A percentile compares a stretch with the other conserved stretches of the same genome.
These are phyloP conservation scores for Grammothele lineata DNA, from an alignment of 768 basidiomycete genomes.

Conservation along the genomic window DNA sequence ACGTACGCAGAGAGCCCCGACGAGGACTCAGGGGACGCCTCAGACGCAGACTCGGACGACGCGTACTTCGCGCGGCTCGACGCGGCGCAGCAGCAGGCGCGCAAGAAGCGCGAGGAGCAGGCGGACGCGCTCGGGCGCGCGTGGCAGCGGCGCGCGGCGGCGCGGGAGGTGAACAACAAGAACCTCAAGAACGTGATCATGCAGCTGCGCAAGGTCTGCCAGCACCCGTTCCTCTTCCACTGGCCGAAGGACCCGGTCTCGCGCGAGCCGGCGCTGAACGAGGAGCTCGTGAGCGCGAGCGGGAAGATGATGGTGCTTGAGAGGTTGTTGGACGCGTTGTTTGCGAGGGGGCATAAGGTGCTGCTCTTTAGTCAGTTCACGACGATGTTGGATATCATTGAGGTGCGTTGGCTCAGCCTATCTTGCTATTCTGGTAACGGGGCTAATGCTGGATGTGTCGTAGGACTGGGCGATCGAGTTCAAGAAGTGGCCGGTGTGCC, in stretches of 20 bases:
- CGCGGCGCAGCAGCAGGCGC: slow-evolving; percentile 37
- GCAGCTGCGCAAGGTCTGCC: slow-evolving; percentile 96
- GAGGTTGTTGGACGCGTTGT: slow-evolving; percentile 77
- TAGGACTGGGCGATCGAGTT: slow-evolving; percentile 85
- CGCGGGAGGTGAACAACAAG: slow-evolving; percentile 87
- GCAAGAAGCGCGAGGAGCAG: slow-evolving; percentile 37
- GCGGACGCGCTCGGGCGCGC: slow-evolving; percentile 51
- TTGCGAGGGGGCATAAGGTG: slow-evolving; percentile 77
- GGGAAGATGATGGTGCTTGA: slow-evolving; percentile 99
- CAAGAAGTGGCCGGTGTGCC: slow-evolving; percentile 81
- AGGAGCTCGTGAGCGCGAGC: slow-evolving; percentile 78
- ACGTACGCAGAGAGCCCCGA: slow-evolving; percentile 52
- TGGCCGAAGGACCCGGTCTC: slow-evolving; percentile 70
- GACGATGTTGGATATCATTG: slow-evolving; percentile 93
- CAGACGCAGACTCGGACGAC: slow-evolving; percentile 36
- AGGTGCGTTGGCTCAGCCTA: slow-evolving; percentile 49
- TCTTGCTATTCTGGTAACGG: too few relatives aligned
- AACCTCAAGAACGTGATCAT: slow-evolving; percentile 86
- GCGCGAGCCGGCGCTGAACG: slow-evolving; percentile 60
- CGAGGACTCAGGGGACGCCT: neutral
- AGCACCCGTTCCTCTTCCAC: slow-evolving; percentile 87
- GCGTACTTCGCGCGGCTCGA: slow-evolving; percentile 63
- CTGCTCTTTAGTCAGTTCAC: slow-evolving; percentile 92
- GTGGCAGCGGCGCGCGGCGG: slow-evolving; percentile 56
- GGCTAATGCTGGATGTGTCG: too few relatives aligned